Evolutionary conservation across 2,329 filamentous ascomycete genomes (phyloP), one percentile per base, ranked within the genome.

Genomic region (Neurospora crassa): DNA sequence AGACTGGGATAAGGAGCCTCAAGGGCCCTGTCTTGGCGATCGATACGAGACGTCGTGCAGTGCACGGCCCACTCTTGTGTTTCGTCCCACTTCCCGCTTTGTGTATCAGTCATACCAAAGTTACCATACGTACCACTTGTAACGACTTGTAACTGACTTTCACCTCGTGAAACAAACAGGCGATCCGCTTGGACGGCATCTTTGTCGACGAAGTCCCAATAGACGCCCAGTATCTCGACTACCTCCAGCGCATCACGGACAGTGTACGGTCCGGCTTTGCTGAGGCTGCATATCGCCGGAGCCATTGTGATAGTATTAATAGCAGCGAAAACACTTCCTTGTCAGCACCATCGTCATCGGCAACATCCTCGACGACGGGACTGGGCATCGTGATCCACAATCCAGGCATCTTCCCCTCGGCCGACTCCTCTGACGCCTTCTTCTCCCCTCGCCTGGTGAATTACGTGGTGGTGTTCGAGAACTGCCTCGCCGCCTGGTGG

Each of bases 401-500:
- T 72, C 83, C 83, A 5, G 83, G 83, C 34, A 79, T 80, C 6
- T 78, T 84, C 16, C 81, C 82, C 3, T 80, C 81, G 71, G 76
- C 78, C 69, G 78, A 76, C 42, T 84, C 82, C 2, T 80, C 81
- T 71, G 76, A 78, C 68, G 78, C 77, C 40, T 84, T 82, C 75
- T 78, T 82, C 71, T 74, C 78, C 45, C 78, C 77, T 1, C 81
- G 82, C 40, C 29, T 63, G 53, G 53, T 63, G 7, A 82, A 85
- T 77, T 82, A 80, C 73, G 80, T 83, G 6, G 81, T 84, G 40
- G 81, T 83, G 16, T 84, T 85, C 70, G 83, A 85, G 77, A 75
- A 76, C 67, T 63, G 53, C 53, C 67, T 63, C 34, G 72, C 70
- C 11, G 43, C 41, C 5, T 70, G 72, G 67, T 76, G 75, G 75